Conservation (phyloP, 1,139 yeast species). For the Suhomyces atakaporum region DNA sequence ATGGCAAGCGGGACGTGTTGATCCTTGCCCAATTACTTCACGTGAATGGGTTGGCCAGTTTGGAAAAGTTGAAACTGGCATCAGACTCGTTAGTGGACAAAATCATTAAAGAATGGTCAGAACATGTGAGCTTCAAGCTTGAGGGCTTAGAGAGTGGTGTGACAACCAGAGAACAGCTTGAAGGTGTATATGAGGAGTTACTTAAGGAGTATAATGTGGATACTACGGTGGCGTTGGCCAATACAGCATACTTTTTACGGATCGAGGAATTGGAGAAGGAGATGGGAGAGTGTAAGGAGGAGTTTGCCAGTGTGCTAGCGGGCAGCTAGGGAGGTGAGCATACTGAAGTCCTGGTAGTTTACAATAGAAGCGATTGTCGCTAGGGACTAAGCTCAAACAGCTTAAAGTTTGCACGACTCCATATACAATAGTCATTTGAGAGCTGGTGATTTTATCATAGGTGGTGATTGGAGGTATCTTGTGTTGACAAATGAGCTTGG, state of each 20-base stretch:
- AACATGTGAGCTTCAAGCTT: conserved; percentile 21
- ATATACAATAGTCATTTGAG: too few relatives aligned
- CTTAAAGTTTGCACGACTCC: too few relatives aligned
- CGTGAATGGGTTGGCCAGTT: conserved; percentile 19
- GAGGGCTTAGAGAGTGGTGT: conserved; percentile 13
- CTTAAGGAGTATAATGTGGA: conserved; percentile 20
- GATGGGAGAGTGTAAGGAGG: conserved; percentile 16
- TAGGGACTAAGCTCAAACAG: too few relatives aligned
- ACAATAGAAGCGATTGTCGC: too few relatives aligned
- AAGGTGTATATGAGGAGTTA: conserved; percentile 18
- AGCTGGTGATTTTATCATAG: too few relatives aligned
- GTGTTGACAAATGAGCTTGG: too few relatives aligned
- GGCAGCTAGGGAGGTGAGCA: neutral
- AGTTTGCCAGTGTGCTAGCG: conserved; percentile 15
- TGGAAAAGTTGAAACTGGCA: conserved; percentile 16
- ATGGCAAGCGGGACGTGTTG: conserved; percentile 23
- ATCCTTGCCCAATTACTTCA: conserved; percentile 28
- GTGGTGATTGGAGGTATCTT: too few relatives aligned
- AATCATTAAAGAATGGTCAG: conserved; percentile 21
- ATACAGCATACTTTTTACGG: conserved; percentile 21
- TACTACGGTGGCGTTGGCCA: conserved; percentile 28
- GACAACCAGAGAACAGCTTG: conserved; percentile 17
- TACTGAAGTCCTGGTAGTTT: too few relatives aligned
- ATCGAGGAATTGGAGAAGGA: conserved; percentile 21
- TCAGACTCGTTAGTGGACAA: conserved; percentile 14